phyloP scores from a whole-genome alignment of 352 stramenopile species.

The Halophytophthora batemanensis region DNA sequence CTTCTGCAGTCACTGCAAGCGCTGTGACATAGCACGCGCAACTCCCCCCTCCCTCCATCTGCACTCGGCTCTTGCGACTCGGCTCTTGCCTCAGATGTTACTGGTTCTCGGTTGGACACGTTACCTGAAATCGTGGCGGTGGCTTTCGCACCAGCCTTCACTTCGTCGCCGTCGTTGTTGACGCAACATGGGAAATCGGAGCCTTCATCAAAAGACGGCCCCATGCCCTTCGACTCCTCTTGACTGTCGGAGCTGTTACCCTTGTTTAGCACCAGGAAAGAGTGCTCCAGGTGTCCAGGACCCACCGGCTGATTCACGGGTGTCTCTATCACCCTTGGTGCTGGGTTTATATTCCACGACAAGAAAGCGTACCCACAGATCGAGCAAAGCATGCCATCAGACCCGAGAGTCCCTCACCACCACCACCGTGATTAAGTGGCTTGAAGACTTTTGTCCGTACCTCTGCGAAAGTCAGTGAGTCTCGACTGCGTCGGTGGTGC shows the following conservation, averaged over 20 bases:
- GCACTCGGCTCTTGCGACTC: neutral
- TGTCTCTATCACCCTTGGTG: conserved; percentile 7
- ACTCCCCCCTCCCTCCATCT: neutral
- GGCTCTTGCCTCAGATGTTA: no score
- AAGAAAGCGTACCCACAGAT: no score
- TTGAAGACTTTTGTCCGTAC: no score
- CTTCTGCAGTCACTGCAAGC: neutral
- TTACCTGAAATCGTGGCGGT: conserved; percentile 3
- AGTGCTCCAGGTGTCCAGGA: conserved; percentile 2
- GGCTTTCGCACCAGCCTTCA: neutral
- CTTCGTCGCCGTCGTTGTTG: conserved; percentile 3
- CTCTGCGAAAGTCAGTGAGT: no score
- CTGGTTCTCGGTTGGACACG: neutral
- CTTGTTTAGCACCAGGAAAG: conserved; percentile 10
- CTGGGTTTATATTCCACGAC: neutral
- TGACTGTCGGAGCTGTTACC: conserved; percentile 10
- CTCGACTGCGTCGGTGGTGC: no score
- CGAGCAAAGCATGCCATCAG: no score
- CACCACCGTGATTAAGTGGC: no score
- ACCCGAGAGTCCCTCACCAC: no score
- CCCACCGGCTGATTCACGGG: neutral
- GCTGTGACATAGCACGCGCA: neutral
- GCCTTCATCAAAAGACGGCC: conserved; percentile 5
- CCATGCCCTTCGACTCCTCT: conserved; percentile 9
- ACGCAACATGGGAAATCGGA: neutral